A percentile compares a stretch with the other conserved stretches of the same genome.
These are phyloP conservation scores for Aureobasidium sp. DNA, from an alignment of 2,329 filamentous ascomycete species.

Conservation along the genomic window DNA sequence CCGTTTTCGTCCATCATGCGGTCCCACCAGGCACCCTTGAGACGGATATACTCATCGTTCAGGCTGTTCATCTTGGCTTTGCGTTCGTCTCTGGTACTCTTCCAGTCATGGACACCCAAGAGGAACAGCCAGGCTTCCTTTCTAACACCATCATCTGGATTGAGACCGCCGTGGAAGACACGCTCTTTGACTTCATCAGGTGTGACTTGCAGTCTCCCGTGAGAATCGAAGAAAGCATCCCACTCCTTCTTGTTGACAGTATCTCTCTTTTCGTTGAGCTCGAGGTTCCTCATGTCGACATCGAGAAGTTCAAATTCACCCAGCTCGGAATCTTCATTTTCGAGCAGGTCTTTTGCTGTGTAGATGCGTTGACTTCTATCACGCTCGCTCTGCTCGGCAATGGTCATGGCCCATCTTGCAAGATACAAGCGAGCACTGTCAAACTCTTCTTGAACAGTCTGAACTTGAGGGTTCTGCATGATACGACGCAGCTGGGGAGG, in stretches of 20 bases:
- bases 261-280: slow-evolving; percentile 79
- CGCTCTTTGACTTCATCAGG: slow-evolving; percentile 95
- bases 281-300: slow-evolving; percentile 76
- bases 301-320: slow-evolving; percentile 92
- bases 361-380: slow-evolving; percentile 90
- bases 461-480: slow-evolving; percentile 92
- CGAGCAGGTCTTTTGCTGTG: slow-evolving; percentile 92
- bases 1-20: slow-evolving; percentile 84
- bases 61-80: slow-evolving; percentile 85
- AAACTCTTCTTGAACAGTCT: slow-evolving; percentile 96
- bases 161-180: slow-evolving; percentile 95
- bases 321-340: slow-evolving; percentile 94
- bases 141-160: slow-evolving; percentile 88
- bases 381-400: slow-evolving; percentile 94
- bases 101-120: slow-evolving; percentile 93
- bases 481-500: slow-evolving; percentile 89
- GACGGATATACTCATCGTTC: slow-evolving; percentile 91
- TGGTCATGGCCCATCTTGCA: slow-evolving; percentile 98
- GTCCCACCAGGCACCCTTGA: slow-evolving; percentile 99
- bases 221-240: slow-evolving; percentile 87
- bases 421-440: slow-evolving; percentile 96
- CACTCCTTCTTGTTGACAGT: slow-evolving; percentile 86
- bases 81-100: slow-evolving; percentile 87
- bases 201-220: slow-evolving; percentile 80
- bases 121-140: slow-evolving; percentile 98